Evolutionary conservation across 805 yeast species (phyloP).

Genomic region (Metschnikowia anglica): DNA sequence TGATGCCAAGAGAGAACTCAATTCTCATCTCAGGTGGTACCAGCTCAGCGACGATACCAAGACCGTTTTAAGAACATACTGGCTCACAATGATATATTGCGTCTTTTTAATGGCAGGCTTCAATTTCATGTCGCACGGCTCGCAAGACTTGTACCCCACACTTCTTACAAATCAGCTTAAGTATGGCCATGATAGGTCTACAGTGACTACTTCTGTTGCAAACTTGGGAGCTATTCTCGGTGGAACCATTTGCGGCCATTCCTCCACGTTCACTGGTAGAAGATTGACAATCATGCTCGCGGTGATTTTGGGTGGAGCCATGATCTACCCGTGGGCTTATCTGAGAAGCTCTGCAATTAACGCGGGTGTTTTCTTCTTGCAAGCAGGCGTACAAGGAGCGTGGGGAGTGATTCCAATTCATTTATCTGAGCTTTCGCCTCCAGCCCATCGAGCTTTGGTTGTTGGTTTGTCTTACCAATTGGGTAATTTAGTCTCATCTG

Average conservation of each 20-base stretch:
- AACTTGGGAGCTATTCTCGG: constrained; percentile 44
- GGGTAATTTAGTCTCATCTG: constrained; percentile 71
- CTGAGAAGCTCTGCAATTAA: constrained; percentile 39
- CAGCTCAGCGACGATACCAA: constrained; percentile 14
- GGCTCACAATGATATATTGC: constrained; percentile 59
- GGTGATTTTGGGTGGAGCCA: constrained; percentile 37
- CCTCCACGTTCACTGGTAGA: constrained; percentile 38
- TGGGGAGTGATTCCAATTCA: constrained; percentile 74
- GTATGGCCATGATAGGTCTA: constrained; percentile 32
- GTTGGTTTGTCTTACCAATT: constrained; percentile 57
- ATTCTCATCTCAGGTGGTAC: constrained; percentile 14
- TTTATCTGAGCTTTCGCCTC: constrained; percentile 56
- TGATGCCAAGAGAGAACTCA: constrained; percentile 4
- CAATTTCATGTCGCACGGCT: constrained; percentile 44
- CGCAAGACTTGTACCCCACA: constrained; percentile 45
- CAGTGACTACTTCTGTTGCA: constrained; percentile 42
- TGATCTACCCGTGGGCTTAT: constrained; percentile 37
- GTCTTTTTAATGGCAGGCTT: constrained; percentile 48
- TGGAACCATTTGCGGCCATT: constrained; percentile 46
- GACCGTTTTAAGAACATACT: constrained; percentile 45
- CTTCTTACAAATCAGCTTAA: constrained; percentile 35
- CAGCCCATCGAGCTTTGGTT: constrained; percentile 16
- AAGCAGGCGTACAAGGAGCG: constrained; percentile 66
- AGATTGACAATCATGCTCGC: constrained; percentile 35
- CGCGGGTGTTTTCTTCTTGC: constrained; percentile 63